Conservation (phyloP, 1,284 basidiomycete genomes). For the Rhodotorula sp. region DNA sequence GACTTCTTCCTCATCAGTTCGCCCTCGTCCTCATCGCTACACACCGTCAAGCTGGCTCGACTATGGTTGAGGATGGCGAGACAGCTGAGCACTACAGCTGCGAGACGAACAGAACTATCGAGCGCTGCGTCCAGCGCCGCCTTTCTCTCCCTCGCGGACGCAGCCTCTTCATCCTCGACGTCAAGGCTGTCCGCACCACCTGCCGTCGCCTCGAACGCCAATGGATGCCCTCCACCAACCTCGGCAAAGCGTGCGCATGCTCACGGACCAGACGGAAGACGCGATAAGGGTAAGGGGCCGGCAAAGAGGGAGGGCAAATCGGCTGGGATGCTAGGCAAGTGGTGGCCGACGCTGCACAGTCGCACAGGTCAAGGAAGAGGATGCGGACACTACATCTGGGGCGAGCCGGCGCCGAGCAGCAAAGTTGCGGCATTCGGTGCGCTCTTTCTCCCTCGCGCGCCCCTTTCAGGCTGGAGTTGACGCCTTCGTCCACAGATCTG, state of each 20-base stretch:
- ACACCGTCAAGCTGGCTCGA: not conserved
- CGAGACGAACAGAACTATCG: not conserved
- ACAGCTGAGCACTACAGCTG: not conserved
- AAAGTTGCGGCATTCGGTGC: conserved; percentile 31
- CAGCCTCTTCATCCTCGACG: not conserved
- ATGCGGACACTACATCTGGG: conserved; percentile 16
- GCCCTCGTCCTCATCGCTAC: too few species aligned
- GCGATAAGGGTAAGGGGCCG: not conserved
- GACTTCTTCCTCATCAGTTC: not conserved
- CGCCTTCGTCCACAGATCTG: conserved; percentile 47
- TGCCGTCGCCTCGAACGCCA: not conserved
- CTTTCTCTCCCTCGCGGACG: too few species aligned
- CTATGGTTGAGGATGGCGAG: not conserved
- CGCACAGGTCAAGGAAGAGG: not conserved
- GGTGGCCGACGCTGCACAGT: not conserved
- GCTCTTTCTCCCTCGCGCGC: not conserved
- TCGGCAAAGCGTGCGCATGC: too few species aligned
- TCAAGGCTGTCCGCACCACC: not conserved
- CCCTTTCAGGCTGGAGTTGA: not conserved
- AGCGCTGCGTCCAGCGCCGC: not conserved
- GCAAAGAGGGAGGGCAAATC: not conserved
- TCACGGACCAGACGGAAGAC: not conserved
- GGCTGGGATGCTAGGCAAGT: not conserved
- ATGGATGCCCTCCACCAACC: too few species aligned
- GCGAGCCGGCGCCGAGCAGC: not conserved